Base-by-base conservation (phyloP, 331 rosid species). In the Stylosanthes scabra region DNA sequence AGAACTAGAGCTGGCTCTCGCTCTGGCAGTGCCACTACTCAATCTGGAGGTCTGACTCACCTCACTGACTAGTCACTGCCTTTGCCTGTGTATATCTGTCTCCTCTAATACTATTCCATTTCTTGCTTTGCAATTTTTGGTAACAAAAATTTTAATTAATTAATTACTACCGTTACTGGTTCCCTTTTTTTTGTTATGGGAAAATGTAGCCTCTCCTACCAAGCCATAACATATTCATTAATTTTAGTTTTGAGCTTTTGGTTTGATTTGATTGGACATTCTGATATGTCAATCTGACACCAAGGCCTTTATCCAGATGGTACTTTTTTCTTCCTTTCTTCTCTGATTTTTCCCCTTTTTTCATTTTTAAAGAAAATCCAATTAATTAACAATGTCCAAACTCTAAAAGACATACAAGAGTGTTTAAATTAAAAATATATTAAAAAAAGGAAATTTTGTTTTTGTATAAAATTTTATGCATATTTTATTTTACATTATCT, bases 281-380 rank as follows among this genome's bases (percentile, higher is more conserved):
- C 76, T 74, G 82, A 78, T 63, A 56, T 28, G 89, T 87, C 86
- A 78, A 60, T 83, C 76, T 73, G 74, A 73, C 66, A 25, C 56
- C 59, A 41, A 28, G 12, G 47, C 11, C 37, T 59, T 61, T 64
- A 39, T 67, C 52, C 39, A 29, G 13, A 11, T 5, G 6, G 57
- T 71, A 76, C 72, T 59, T 65, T 12, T 20, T 20, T 45, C 14
- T 37, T 55, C 12, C 7, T 7, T 13, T 2, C 20, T 40, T 1
- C n/a, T 56, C 62, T 27, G 31, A 3, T 64, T 74, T 61, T 40
- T 39, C 11, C 7, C n/a, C n/a, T n/a, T 57, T 57, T 0, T 27
- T 0, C 41, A 54, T 14, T 5, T 11, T 20, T 41, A 6, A 41
- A 41, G 2, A 41, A 7, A 4, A 0, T 8, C 4, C 4, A 11